Percentiles rank a stretch among this genome's conserved stretches.
Evolutionary conservation across 371 early-diverging fungal species (phyloP).

Genomic region (Capniomyces stellatus): DNA sequence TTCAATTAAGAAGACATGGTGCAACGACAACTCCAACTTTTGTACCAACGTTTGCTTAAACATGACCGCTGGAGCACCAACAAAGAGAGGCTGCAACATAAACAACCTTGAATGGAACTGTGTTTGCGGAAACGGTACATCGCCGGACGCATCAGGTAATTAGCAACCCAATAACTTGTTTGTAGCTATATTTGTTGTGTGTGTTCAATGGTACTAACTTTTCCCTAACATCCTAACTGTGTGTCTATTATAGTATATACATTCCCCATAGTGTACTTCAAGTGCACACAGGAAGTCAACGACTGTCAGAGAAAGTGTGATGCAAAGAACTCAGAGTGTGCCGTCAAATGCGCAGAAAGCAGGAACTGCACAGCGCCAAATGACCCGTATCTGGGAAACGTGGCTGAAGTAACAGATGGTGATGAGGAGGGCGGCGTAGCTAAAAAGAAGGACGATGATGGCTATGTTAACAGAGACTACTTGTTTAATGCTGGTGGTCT

Average conservation of each 20-base stretch:
- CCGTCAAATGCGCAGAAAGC: conserved; percentile 20
- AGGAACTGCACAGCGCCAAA: conserved; percentile 12
- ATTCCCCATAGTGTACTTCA: conserved; percentile 24
- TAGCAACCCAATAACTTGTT: too few relatives aligned
- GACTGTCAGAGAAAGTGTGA: conserved; percentile 26
- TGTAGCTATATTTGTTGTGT: not conserved
- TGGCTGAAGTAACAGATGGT: not conserved
- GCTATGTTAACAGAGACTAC: not conserved
- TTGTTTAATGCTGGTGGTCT: not conserved
- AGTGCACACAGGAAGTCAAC: conserved; percentile 20
- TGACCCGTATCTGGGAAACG: not conserved
- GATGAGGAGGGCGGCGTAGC: not conserved
- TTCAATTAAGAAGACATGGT: conserved; percentile 26
- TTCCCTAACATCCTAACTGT: not conserved
- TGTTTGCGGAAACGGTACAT: conserved; percentile 25
- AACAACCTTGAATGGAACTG: conserved; percentile 21
- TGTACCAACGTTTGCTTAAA: conserved; percentile 26
- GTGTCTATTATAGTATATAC: conserved; percentile 10
- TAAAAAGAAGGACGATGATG: not conserved
- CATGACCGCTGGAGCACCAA: conserved; percentile 18
- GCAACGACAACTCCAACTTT: conserved; percentile 26
- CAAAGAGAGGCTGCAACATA: conserved; percentile 19
- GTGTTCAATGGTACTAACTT: not conserved
- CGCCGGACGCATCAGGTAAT: conserved; percentile 17
- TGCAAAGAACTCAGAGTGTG: conserved; percentile 21